Percentiles rank a stretch among this genome's conserved stretches.
phyloP scores from a whole-genome alignment of 2,329 filamentous ascomycete genomes.

The Neospermospora avenae region DNA sequence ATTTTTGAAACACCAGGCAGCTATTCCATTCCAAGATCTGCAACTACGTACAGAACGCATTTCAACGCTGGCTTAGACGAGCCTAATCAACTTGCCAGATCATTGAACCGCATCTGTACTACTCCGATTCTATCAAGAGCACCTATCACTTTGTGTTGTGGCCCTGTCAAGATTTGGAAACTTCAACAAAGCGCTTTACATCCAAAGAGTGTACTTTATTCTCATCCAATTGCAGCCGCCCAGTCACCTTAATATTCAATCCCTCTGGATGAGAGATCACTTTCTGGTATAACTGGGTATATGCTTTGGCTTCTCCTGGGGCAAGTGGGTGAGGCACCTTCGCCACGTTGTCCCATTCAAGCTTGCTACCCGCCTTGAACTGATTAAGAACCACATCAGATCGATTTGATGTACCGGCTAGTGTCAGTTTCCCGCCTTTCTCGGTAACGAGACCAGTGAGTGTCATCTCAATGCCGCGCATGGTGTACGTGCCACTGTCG shows the following conservation, averaged over 20 bases:
- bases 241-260: slow-evolving; percentile 7
- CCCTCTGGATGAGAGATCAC: slow-evolving; percentile 9
- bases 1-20: too few species aligned
- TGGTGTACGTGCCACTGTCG: slow-evolving; percentile 8
- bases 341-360: slow-evolving; percentile 9
- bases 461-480: slow-evolving; percentile 10
- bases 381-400: slow-evolving; percentile 6
- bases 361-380: slow-evolving; percentile 7
- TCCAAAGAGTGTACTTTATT: slow-evolving; percentile 1
- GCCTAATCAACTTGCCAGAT: too few species aligned
- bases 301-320: slow-evolving; percentile 7
- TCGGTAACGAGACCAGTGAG: slow-evolving; percentile 8
- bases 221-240: slow-evolving; percentile 1
- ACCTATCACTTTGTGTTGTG: too few species aligned
- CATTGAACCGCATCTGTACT: too few species aligned
- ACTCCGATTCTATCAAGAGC: too few species aligned
- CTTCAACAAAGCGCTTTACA: background rate
- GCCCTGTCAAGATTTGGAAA: background rate
- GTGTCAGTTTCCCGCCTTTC: slow-evolving; percentile 4
- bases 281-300: slow-evolving; percentile 1
- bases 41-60: too few species aligned
- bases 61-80: too few species aligned
- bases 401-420: slow-evolving; percentile 9
- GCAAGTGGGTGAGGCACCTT: slow-evolving; percentile 8
- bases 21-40: too few species aligned